Evolutionary conservation across 306 rosid species (phyloP).

Genomic region (Medicago truncatula): MtrunA17r5.0-ANR NC_053048.1:11943501-11944000

Average conservation of each 20-base stretch:
- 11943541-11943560: not conserved
- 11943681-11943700: not conserved
- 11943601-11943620: no score
- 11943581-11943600: not conserved
- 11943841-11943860: not conserved
- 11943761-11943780: not conserved
- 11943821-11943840: no score
- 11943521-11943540: not conserved
- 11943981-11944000: not conserved
- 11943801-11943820: no score
- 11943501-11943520: not conserved
- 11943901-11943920: not conserved
- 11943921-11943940: not conserved
- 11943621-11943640: no score
- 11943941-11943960: not conserved
- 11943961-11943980: not conserved
- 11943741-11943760: not conserved
- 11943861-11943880: not conserved
- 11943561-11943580: not conserved
- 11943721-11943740: not conserved
- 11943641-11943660: not conserved
- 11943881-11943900: not conserved
- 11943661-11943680: not conserved
- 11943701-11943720: not conserved
- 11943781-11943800: not conserved